Percentiles rank a stretch among this genome's conserved stretches.
Evolutionary conservation across 2,329 filamentous ascomycete genomes (phyloP).

Genomic region (Colletotrichum noveboracense): DNA sequence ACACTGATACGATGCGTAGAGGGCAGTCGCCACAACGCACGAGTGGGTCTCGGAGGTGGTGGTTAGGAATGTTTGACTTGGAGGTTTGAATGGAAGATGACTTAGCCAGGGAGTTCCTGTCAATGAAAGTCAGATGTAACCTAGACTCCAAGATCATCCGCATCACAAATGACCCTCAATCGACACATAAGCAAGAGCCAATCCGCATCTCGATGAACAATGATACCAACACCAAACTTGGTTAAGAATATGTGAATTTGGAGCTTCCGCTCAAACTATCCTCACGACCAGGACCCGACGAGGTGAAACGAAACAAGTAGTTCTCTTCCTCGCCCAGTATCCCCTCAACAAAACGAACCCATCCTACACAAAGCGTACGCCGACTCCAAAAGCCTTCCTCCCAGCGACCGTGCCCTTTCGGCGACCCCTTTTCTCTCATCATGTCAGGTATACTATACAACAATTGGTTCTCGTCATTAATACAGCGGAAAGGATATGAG

Average conservation of each 20-base stretch:
- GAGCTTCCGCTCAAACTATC: background rate
- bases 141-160: background rate
- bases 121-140: background rate
- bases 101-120: rapidly evolving
- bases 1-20: background rate
- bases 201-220: background rate
- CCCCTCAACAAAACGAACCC: background rate
- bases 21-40: background rate
- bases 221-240: background rate
- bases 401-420: background rate
- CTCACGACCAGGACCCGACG: background rate
- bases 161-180: rapidly evolving
- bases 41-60: background rate
- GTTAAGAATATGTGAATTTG: background rate
- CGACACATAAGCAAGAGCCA: background rate
- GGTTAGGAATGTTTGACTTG: background rate
- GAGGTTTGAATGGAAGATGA: rapidly evolving
- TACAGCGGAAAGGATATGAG: background rate
- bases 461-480: background rate
- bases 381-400: conserved; percentile 4
- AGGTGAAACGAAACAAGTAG: background rate
- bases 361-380: background rate
- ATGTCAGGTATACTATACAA: conserved; percentile 20
- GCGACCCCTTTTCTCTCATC: background rate
- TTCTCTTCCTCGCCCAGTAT: background rate